Evolutionary conservation across 495 filamentous ascomycete species (phyloP), one percentile per base, ranked within the genome.

Genomic region (Glutinoglossum americanum): DNA sequence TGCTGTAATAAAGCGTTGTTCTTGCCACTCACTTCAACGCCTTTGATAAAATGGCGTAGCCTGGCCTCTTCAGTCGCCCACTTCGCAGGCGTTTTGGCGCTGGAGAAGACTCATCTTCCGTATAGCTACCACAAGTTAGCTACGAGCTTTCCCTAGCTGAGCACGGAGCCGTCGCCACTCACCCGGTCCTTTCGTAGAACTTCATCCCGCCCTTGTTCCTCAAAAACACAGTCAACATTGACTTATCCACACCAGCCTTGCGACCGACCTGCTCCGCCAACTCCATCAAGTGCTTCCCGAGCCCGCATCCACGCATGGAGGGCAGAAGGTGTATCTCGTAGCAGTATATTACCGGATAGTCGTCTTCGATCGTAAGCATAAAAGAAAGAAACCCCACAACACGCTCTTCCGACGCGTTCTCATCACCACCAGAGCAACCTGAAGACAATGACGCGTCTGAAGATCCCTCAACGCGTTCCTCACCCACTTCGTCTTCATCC

Each of bases 211-310:
- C 67, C 56, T 62, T 61, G 69, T 94, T 95, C 9, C 72, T 70
- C 55, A 75, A 67, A 64, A 92, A 93, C 56, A 85, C 83, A 2
- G 88, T 92, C 67, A 95, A 71, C 89, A 95, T 94, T 25, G 80
- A 71, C 68, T 89, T 90, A 60, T 76, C 70, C 54, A 89, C 66
- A 0, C 72, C 72, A 2, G 72, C 54, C 17, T 26, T 39, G 10
- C 37, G 15, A 13, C 64, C 70, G 3, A 70, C 35, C 0, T 47
- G 15, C 53, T 72, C 69, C 6, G 60, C 62, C 26, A 64, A 39
- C 1, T 56, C 13, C 62, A 72, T 62, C n/a, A 73, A 55, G 53
- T 64, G 61, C 21, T 32, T 56, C 3, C 69, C 71, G n/a, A 73
- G 56, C 13, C 69, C 70, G 25, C 65, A 72, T 67, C 75, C 68